Percentiles rank a stretch among this genome's conserved stretches.
Evolutionary conservation across 2,329 filamentous ascomycete genomes (phyloP).

Genomic region (Cyclaneusma minus): DNA sequence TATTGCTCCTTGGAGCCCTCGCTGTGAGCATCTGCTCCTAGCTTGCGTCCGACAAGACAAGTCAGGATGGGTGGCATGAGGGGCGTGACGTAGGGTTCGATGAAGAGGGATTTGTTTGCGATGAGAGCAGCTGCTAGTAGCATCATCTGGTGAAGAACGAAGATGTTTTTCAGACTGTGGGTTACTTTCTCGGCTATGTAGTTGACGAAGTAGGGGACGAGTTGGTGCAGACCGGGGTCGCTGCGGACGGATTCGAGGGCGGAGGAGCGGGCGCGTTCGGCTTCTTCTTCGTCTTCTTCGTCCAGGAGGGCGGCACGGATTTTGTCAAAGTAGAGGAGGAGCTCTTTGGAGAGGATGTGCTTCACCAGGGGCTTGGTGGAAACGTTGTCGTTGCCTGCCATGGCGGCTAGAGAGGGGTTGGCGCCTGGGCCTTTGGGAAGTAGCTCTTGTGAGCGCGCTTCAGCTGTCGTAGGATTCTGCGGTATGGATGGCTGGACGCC

Average conservation of each 20-base stretch:
- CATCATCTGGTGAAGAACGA: conserved; percentile 85
- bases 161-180: conserved; percentile 79
- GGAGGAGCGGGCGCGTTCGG: conserved; percentile 57
- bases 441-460: conserved; percentile 71
- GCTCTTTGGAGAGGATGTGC: conserved; percentile 88
- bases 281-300: conserved; percentile 68
- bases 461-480: conserved; percentile 81
- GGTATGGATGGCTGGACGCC: conserved; percentile 93
- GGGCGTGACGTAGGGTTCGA: conserved; percentile 42
- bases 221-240: conserved; percentile 86
- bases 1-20: conserved; percentile 51
- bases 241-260: conserved; percentile 73
- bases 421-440: conserved; percentile 80
- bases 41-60: conserved; percentile 71
- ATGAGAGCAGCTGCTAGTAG: conserved; percentile 73
- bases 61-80: conserved; percentile 82
- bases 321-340: conserved; percentile 94
- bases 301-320: conserved; percentile 81
- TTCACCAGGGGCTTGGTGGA: conserved; percentile 84
- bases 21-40: conserved; percentile 42
- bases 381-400: conserved; percentile 70
- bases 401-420: conserved; percentile 69
- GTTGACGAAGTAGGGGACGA: conserved; percentile 91
- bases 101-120: conserved; percentile 65
- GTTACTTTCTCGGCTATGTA: conserved; percentile 95